phyloP scores from a whole-genome alignment of 805 yeast species.

The Tetrapisispora taiwanensis region DNA sequence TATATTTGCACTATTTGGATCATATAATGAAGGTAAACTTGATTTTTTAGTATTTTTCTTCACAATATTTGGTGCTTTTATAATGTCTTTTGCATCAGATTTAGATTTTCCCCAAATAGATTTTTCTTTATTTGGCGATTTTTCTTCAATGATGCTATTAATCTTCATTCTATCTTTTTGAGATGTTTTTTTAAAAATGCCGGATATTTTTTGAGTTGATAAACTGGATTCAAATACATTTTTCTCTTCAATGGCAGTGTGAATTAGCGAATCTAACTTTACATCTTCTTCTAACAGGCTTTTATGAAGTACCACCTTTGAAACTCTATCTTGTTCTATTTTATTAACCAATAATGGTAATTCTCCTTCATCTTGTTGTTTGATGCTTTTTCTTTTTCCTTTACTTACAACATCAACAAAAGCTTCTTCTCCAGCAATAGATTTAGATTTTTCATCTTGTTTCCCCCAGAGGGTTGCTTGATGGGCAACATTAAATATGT shows the following conservation, averaged over 20 bases:
- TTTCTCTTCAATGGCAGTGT: neutral
- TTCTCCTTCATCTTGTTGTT: neutral
- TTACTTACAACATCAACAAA: slow-evolving; percentile 15
- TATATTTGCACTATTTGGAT: neutral
- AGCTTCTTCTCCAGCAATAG: slow-evolving; percentile 11
- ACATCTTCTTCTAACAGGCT: slow-evolving; percentile 1
- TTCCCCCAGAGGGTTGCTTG: slow-evolving; percentile 1
- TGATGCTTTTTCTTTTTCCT: slow-evolving; percentile 9
- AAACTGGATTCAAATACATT: neutral
- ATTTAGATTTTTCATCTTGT: slow-evolving; percentile 4
- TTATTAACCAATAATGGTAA: neutral
- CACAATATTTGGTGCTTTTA: neutral
- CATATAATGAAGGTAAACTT: slow-evolving; percentile 17
- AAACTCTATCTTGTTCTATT: neutral
- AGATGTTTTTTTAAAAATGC: slow-evolving; percentile 19
- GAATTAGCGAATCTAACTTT: slow-evolving; percentile 11
- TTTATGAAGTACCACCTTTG: slow-evolving; percentile 14
- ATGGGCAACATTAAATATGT: neutral
- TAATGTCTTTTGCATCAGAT: neutral
- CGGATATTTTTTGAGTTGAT: slow-evolving; percentile 8
- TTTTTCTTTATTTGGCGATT: slow-evolving; percentile 4
- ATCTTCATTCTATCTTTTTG: slow-evolving; percentile 22
- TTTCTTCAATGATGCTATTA: neutral
- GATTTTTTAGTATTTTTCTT: slow-evolving; percentile 1
- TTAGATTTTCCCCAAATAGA: slow-evolving; percentile 16